Base-by-base conservation (phyloP, 805 yeast species). In the Nakazawaea populi region DNA sequence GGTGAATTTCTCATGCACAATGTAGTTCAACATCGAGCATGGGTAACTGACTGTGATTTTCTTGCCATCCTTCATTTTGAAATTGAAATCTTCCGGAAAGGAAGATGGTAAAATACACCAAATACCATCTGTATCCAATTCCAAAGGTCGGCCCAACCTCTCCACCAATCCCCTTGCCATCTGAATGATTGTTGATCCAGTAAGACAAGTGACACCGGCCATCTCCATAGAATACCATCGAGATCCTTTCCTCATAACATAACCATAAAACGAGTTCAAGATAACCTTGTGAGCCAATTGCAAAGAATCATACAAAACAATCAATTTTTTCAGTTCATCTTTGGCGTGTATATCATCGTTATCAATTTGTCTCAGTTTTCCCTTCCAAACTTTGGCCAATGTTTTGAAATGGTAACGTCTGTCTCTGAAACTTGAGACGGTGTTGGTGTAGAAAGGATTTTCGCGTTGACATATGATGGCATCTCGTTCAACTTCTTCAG, bases 221-320 rank as follows among this genome's bases (percentile, higher is more conserved):
- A 95, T 94, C 67, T 94, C 99, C 94, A 94, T 90, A 0, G 99
- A 94, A 61, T 91, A 94, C 99, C 99, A 94, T 54, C 99, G 77
- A 0, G 99, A 94, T 39, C 99, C 99, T 61, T 94, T 94, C 68
- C 99, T 80, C 99, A 94, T 94, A 11, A 94, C 99, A 61, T 94
- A 94, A 46, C 99, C 99, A 61, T 94, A 94, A 64, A 94, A 94
- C 0, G 98, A 92, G 63, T 94, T 94, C 60, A 94, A 75, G 69
- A 94, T 94, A 62, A 92, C 97, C 62, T 94, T 94, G 66, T 94
- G 98, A 0, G 99, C 99, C 56, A 94, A 75, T 69, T 94, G 99
- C 59, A 94, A 72, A 2, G 99, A 92, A 63, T 94, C 99, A 65
- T 91, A 94, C 46, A 94, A 74, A 38, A 94, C 89, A 28, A 89